Evolutionary conservation across 768 basidiomycete genomes (phyloP).

Genomic region (Psilocybe cyanescens): DNA sequence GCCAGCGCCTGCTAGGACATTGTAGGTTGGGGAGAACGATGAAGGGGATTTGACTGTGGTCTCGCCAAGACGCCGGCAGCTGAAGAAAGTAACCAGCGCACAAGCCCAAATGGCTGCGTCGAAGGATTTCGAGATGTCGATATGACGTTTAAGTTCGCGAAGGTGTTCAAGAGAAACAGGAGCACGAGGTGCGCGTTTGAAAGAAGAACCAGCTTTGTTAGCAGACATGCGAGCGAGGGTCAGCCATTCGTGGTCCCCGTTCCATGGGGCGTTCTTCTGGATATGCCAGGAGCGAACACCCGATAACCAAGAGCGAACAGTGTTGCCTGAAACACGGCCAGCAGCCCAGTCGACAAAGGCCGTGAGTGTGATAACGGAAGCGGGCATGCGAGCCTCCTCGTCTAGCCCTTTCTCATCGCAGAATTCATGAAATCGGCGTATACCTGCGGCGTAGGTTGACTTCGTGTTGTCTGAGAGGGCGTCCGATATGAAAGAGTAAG

Average conservation of each 20-base stretch:
- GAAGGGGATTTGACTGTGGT: slow-evolving; percentile 16
- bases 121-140: slow-evolving; percentile 29
- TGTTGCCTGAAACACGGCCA: slow-evolving; percentile 21
- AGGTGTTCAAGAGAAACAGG: slow-evolving; percentile 42
- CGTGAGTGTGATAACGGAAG: slow-evolving; percentile 29
- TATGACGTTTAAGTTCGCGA: slow-evolving; percentile 13
- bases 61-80: slow-evolving; percentile 35
- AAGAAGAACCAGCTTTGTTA: slow-evolving; percentile 22
- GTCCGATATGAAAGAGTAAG: neutral
- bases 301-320: slow-evolving; percentile 36
- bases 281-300: slow-evolving; percentile 41
- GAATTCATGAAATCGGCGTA: slow-evolving; percentile 38
- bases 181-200: slow-evolving; percentile 21
- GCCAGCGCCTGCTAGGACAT: neutral
- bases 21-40: neutral
- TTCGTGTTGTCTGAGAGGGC: slow-evolving; percentile 26
- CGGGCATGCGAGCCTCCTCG: slow-evolving; percentile 35
- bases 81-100: slow-evolving; percentile 38
- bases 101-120: slow-evolving; percentile 39
- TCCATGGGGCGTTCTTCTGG: slow-evolving; percentile 37
- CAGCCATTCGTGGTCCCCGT: slow-evolving; percentile 30
- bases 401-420: slow-evolving; percentile 33
- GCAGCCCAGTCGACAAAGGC: slow-evolving; percentile 24
- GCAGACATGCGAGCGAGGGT: slow-evolving; percentile 17
- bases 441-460: slow-evolving; percentile 35